Evolutionary conservation across 2,329 filamentous ascomycete genomes (phyloP), one percentile per base, ranked within the genome.

Genomic region (Thelonectria olida): DNA sequence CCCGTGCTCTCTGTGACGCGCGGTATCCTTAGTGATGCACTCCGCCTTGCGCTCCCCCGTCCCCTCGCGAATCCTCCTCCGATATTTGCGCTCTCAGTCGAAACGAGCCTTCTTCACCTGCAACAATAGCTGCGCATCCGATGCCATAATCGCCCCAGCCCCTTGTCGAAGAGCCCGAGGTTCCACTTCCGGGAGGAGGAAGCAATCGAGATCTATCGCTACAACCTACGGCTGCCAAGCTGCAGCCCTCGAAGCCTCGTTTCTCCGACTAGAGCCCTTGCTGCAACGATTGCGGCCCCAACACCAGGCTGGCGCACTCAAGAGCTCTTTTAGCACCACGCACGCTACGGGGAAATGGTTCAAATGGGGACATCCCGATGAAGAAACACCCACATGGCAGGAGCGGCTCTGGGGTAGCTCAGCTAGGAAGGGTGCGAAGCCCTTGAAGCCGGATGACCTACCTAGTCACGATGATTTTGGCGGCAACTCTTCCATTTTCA

Each of bases 1-100:
- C 28, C 45, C 58, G 58, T 65, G 42, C 62, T 38, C 51, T 54
- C 36, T 54, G 45, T 52, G 42, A 63, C 28, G 52, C 42, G 59
- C 53, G 45, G 39, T 61, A 38, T 54, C 34, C 45, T 45, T 25
- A 67, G 78, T 72, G 64, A 86, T 86, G 81, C 79, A 79, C 66
- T 76, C 78, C 62, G 73, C 76, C 65, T 69, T 82, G 70, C 78
- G 75, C 64, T 63, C 74, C 39, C 79, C 81, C 49, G 84, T 82
- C 52, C 85, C 85, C 23, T 88, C 85, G 52, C 77, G 77, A 66
- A 80, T 76, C 60, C 85, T 95, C 19, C 82, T 96, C 64, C 88
- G 88, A 67, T 95, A 92, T 75, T 83, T 96, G 65, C 88, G 88
- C 67, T 86, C 82, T 54, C 92, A 94, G 75, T 88, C 90, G 66